Evolutionary conservation across 192 early-diverging fungal genomes (phyloP).

Genomic region (Coemansia sp.): DNA sequence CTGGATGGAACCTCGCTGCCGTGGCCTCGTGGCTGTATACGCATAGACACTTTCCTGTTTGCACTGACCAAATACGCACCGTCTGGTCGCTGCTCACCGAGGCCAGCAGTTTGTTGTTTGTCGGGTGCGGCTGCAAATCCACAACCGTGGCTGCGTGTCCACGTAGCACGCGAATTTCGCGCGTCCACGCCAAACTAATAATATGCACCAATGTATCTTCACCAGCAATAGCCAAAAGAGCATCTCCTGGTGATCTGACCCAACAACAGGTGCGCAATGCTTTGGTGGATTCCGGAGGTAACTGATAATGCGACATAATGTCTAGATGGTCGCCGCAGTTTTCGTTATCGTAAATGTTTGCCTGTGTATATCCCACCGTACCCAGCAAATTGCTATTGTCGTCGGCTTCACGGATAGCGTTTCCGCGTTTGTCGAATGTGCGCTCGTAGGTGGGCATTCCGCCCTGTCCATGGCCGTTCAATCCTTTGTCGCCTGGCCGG

Average conservation of each 20-base stretch:
- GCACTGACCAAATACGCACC: slow-evolving; percentile 76
- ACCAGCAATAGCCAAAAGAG: slow-evolving; percentile 66
- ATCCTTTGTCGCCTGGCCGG: slow-evolving; percentile 35
- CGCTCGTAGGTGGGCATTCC: slow-evolving; percentile 55
- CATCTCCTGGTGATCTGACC: slow-evolving; percentile 64
- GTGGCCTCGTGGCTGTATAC: slow-evolving; percentile 59
- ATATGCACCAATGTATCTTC: slow-evolving; percentile 62
- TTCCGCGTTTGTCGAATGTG: slow-evolving; percentile 68
- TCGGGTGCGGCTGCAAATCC: slow-evolving; percentile 71
- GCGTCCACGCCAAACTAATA: slow-evolving; percentile 67
- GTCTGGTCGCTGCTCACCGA: slow-evolving; percentile 72
- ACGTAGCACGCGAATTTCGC: slow-evolving; percentile 57
- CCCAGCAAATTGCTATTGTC: slow-evolving; percentile 75
- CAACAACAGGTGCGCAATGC: slow-evolving; percentile 69
- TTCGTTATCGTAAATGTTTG: slow-evolving; percentile 89
- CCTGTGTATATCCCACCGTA: slow-evolving; percentile 67
- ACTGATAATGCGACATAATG: slow-evolving; percentile 86
- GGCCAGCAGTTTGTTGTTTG: slow-evolving; percentile 58
- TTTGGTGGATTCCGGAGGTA: slow-evolving; percentile 22
- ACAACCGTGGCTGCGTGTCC: slow-evolving; percentile 59
- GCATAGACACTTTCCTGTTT: slow-evolving; percentile 56
- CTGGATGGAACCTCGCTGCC: slow-evolving; percentile 65
- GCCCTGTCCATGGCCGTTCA: slow-evolving; percentile 34
- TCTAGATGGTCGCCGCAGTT: slow-evolving; percentile 92
- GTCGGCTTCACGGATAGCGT: slow-evolving; percentile 56